Evolutionary conservation across 202 grass and related monocot genomes (phyloP).

Genomic region (Setaria italica): DNA sequence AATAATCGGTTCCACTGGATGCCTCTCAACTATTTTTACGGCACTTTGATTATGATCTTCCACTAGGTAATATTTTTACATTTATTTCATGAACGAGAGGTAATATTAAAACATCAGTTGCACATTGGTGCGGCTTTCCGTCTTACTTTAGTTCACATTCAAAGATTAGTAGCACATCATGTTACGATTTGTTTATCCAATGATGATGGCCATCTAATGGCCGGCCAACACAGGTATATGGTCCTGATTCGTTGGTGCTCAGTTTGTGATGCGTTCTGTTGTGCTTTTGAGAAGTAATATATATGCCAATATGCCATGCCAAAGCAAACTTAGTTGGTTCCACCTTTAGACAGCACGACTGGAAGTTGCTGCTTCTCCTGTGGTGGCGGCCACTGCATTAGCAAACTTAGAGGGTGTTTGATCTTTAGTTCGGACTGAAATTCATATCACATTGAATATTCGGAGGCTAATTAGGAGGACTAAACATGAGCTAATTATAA

Average conservation of each 20-base stretch:
- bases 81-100: neutral
- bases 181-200: neutral
- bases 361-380: slow-evolving; percentile 12
- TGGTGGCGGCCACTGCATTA: neutral
- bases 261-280: slow-evolving; percentile 18
- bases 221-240: neutral
- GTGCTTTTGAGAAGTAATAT: slow-evolving; percentile 7
- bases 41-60: neutral
- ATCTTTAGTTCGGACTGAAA: too few species aligned
- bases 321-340: neutral
- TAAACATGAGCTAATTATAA: too few species aligned
- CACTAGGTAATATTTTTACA: neutral
- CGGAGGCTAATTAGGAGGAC: too few species aligned
- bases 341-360: neutral
- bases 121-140: neutral
- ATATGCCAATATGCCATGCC: slow-evolving; percentile 34
- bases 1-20: slow-evolving; percentile 22
- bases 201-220: neutral
- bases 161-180: neutral
- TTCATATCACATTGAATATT: too few species aligned
- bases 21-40: neutral
- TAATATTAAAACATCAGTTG: neutral
- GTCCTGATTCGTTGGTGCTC: neutral
- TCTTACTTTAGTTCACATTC: neutral
- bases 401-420: too few species aligned